Percentiles rank a stretch among this genome's conserved stretches.
Evolutionary conservation across 2,329 filamentous ascomycete species (phyloP).

Genomic region (Microcyclospora tardicrescens): DNA sequence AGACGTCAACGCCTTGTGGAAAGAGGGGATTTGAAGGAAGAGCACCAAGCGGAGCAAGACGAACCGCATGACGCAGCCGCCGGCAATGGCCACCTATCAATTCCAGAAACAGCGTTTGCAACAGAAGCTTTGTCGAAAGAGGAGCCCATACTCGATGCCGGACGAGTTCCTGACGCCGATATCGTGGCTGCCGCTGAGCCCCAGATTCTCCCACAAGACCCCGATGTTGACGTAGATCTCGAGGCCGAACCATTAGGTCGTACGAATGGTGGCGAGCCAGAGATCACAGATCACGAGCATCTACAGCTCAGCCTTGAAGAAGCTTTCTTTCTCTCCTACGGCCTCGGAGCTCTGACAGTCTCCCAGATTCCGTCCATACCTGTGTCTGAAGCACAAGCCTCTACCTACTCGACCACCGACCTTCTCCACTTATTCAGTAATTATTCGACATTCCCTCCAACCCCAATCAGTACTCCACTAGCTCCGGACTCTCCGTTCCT

Average conservation of each 20-base stretch:
- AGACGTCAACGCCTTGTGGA: constrained; percentile 50
- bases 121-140: no score
- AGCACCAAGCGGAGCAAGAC: constrained; percentile 3
- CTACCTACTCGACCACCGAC: constrained; percentile 30
- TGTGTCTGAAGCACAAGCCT: constrained; percentile 14
- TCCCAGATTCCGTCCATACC: constrained; percentile 12
- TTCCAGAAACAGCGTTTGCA: background rate
- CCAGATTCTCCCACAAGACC: background rate
- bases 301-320: constrained; percentile 87
- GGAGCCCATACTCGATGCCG: background rate
- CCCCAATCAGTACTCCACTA: constrained; percentile 29
- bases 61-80: background rate
- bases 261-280: constrained; percentile 4
- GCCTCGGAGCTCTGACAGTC: constrained; percentile 60
- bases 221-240: constrained; percentile 1
- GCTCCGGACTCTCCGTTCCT: constrained; percentile 71
- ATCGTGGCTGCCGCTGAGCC: background rate
- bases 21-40: constrained; percentile 28
- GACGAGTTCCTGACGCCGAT: background rate
- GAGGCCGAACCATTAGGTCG: constrained; percentile 4
- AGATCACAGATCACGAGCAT: constrained; percentile 55
- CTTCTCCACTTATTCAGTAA: constrained; percentile 44
- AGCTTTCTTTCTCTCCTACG: constrained; percentile 79
- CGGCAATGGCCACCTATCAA: background rate
- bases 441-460: constrained; percentile 31